Base-by-base conservation (phyloP, 148 eudicot species). In the Vaccinium macrocarpon region DNA sequence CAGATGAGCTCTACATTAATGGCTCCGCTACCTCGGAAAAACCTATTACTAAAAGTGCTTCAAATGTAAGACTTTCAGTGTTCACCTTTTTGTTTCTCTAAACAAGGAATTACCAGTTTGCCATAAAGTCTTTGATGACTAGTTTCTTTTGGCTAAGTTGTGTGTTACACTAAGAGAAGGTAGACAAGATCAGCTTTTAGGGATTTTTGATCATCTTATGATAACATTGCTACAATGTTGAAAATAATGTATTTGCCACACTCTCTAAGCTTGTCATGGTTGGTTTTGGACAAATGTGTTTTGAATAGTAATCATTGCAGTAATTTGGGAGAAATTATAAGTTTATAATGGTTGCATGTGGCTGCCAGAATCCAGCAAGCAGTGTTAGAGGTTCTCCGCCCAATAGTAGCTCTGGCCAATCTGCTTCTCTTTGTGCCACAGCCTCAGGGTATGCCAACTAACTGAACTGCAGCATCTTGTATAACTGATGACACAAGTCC, bases 391-490 rank as follows among this genome's bases (percentile, higher is more conserved):
- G 84, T 83, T 91, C 93, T 72, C 94, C 97, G 29, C 94, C 95
- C 81, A 84, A 90, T 85, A 95, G 93, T 84, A 95, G 93, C 84
- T 89, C 98, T 82, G 93, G 93, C 16, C 91, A 90, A 87, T 86
- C 97, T 81, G 94, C 88, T 73, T 92, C 86, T 85, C 95, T 94
- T 78, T 96, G 95, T 2, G 89, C 96, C 3, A 93, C 94, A 73
- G 97, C 97, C 55, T 94, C 94, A 72, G 93, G 98, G 98, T 95
- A 91, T 70, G 27, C 53, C 70, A 35, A n/a, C 42, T 80, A 6
- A 35, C 71, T 80, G 68, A 35, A 35, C 66, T 27, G 32, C n/a
- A 35, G 13, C 15, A n/a, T 29, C 46, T 49, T 56, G 19, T 59
- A 1, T 35, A 21, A 59, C 21, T 57, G 11, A 11, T 10, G 72